Base-by-base conservation (phyloP, 75 land plant genomes). In the Cunninghamia lanceolata region DNA sequence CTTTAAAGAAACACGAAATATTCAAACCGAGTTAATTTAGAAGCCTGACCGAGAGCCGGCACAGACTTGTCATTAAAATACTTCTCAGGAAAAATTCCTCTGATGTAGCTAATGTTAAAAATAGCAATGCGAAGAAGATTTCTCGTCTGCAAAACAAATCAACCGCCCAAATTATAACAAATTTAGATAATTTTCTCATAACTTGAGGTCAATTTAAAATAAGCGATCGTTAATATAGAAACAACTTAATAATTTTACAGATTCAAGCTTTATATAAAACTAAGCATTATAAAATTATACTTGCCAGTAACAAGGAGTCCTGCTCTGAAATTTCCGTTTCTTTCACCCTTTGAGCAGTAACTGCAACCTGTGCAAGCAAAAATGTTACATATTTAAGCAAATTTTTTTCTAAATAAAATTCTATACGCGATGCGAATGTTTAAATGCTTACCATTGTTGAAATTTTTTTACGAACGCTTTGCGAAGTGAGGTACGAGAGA, bases 51-150 rank as follows among this genome's bases (percentile, higher is more conserved):
- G 54, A 96, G 86, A 19, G 96, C 96, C 36, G 94, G 93, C 84
- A 96, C 95, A 40, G 90, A 89, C 80, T 94, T 96, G 79, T 97
- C 99, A 83, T 85, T 90, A 89, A 94, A 97, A 83, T 95, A 97
- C 25, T 93, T 93, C 82, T 97, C 99, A 21, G 98, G 96, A 84
- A 97, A 97, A 8, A 97, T 89, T 7, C 99, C 99, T 90, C 99
- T 88, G 83, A 97, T 93, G 92, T 97, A 96, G 88, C 94, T 97
- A 38, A 97, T 96, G 86, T 96, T 95, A 87, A 92, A 96, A 47
- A 94, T 91, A 21, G 99, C 98, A 86, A 97, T 97, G 15, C 98
- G 92, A 13, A 97, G 91, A 42, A 97, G 92, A 79, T 97, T 97
- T 88, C 98, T 92, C 14, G 96, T 94, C 96, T 94, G 89, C 75